phyloP scores from a whole-genome alignment of 139 green algal species.

The Coelastrella sp. region DNA sequence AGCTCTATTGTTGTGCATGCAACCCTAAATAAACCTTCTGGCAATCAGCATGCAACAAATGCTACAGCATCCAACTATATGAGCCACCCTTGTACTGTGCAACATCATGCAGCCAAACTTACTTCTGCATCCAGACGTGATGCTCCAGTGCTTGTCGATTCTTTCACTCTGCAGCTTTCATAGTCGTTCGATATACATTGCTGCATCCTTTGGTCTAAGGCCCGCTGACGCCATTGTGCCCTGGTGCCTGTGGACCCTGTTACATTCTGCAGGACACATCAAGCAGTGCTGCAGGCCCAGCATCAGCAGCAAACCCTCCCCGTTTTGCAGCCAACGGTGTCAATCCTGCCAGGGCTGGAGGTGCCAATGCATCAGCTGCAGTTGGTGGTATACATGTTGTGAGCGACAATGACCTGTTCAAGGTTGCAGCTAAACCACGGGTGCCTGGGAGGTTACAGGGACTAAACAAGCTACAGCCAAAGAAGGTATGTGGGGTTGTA shows the following conservation, averaged over 20 bases:
- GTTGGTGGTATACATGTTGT: conserved; percentile 33
- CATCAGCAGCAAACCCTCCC: neutral
- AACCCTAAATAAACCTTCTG: too few relatives aligned
- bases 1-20: too few relatives aligned
- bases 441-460: neutral
- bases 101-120: too few relatives aligned
- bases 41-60: too few relatives aligned
- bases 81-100: too few relatives aligned
- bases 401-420: conserved; percentile 49
- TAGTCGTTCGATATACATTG: too few relatives aligned
- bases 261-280: neutral
- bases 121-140: too few relatives aligned
- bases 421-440: conserved; percentile 33
- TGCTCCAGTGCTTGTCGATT: too few relatives aligned
- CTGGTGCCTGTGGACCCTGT: neutral
- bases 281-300: neutral
- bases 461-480: neutral
- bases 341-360: neutral
- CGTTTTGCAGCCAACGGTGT: neutral
- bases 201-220: too few relatives aligned
- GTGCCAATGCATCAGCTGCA: neutral
- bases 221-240: too few relatives aligned
- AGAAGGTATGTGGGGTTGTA: neutral
- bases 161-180: too few relatives aligned
- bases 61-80: too few relatives aligned